phyloP scores from a whole-genome alignment of 2,329 filamentous ascomycete genomes.

The Chaetomiaceae sp. region DNA sequence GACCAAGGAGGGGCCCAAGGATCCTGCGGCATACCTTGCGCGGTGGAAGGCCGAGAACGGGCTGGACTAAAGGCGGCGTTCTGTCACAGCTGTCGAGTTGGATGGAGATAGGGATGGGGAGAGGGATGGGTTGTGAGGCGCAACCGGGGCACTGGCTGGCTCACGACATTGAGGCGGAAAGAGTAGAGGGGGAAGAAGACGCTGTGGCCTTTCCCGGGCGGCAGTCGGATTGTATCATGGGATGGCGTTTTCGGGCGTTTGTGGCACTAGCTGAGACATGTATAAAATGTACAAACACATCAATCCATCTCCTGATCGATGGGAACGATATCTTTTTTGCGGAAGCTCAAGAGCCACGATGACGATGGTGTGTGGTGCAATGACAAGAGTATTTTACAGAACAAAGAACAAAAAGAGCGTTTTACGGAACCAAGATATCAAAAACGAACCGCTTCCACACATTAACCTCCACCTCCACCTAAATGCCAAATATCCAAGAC shows the following conservation, averaged over 20 bases:
- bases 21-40: slow-evolving; percentile 57
- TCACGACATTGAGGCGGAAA: too few relatives aligned
- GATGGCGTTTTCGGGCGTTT: slow-evolving; percentile 14
- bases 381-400: too few relatives aligned
- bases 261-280: neutral
- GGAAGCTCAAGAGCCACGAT: too few relatives aligned
- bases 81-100: neutral
- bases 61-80: slow-evolving; percentile 44
- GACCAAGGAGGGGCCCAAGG: slow-evolving; percentile 48
- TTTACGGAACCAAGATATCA: too few relatives aligned
- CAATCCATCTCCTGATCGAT: neutral
- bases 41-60: slow-evolving; percentile 67
- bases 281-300: neutral
- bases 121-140: neutral
- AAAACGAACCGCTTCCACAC: too few relatives aligned
- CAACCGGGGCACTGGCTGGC: too few relatives aligned
- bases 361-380: too few relatives aligned
- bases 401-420: too few relatives aligned
- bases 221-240: neutral
- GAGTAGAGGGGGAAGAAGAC: too few relatives aligned
- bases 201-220: too few relatives aligned
- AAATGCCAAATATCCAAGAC: neutral
- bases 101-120: neutral
- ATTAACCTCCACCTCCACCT: too few relatives aligned
- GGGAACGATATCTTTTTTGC: too few relatives aligned